Conservation (phyloP, 1,139 yeast species). For the Protomyces macrosporus region DNA sequence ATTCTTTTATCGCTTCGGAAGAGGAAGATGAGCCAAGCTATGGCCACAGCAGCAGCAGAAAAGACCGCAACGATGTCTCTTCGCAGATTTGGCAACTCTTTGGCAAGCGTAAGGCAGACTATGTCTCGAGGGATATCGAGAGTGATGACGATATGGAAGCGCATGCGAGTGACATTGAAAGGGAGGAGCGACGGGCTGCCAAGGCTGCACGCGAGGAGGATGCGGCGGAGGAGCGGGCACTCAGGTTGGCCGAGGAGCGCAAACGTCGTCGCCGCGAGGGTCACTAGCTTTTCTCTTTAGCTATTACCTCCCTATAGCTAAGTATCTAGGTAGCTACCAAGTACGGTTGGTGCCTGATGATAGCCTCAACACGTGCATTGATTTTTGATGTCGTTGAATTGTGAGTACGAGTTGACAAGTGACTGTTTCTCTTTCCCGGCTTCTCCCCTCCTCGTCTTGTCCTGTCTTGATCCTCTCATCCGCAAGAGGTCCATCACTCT, state of each 20-base stretch:
- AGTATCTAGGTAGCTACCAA: too few species aligned
- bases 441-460: background rate
- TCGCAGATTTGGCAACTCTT: background rate
- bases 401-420: background rate
- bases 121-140: conserved; percentile 42
- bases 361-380: too few species aligned
- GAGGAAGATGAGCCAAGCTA: conserved; percentile 36
- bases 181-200: conserved; percentile 68
- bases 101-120: conserved; percentile 49
- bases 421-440: background rate
- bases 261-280: conserved; percentile 34
- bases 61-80: conserved; percentile 39
- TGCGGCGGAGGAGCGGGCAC: conserved; percentile 54
- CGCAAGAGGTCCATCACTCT: background rate
- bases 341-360: too few species aligned
- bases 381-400: background rate
- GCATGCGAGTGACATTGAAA: conserved; percentile 77
- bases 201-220: conserved; percentile 62
- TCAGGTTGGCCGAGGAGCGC: conserved; percentile 47
- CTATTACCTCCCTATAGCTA: too few species aligned
- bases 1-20: conserved; percentile 39
- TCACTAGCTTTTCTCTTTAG: too few species aligned
- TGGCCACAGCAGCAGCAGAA: conserved; percentile 35
- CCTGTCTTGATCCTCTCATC: too few species aligned
- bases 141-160: conserved; percentile 90